Evolutionary conservation across 2,329 filamentous ascomycete species (phyloP).

Genomic region (Colletotrichum melonis): DNA sequence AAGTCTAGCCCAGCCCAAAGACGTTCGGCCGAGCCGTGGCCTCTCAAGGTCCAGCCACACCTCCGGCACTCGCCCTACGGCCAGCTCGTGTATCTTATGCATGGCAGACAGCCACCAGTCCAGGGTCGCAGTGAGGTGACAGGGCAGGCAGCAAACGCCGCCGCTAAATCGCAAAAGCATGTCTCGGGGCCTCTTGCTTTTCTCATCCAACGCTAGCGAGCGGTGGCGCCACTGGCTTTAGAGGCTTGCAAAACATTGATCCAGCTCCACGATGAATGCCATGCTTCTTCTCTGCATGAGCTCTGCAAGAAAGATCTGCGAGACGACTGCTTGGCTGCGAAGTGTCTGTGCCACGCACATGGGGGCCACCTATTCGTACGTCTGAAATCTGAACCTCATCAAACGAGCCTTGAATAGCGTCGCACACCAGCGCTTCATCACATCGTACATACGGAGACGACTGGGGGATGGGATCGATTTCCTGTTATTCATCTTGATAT

Average conservation of each 20-base stretch:
- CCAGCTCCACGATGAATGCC: constrained; percentile 7
- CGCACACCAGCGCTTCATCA: background rate
- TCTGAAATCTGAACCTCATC: constrained; percentile 8
- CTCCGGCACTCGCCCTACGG: background rate
- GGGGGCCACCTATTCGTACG: background rate
- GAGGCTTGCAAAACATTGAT: constrained; percentile 6
- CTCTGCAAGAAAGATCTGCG: background rate
- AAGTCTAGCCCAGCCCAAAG: constrained; percentile 8
- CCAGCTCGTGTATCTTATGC: background rate
- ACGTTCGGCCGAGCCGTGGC: constrained; percentile 12
- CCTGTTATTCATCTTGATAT: too few relatives aligned
- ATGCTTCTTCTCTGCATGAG: constrained; percentile 1
- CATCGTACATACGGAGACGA: background rate
- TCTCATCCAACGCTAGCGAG: constrained; percentile 24
- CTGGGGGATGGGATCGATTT: too few relatives aligned
- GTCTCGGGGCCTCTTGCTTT: constrained; percentile 26
- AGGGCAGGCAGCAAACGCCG: background rate
- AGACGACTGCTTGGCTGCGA: background rate
- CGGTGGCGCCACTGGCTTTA: constrained; percentile 29
- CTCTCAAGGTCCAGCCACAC: constrained; percentile 21
- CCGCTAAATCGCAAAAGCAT: constrained; percentile 8
- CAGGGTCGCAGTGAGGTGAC: too few relatives aligned
- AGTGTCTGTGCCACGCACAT: background rate
- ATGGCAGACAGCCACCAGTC: background rate
- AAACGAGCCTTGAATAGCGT: constrained; percentile 11